Evolutionary conservation across 352 stramenopile species (phyloP).

Genomic region (Phytophthora kernoviae): DNA sequence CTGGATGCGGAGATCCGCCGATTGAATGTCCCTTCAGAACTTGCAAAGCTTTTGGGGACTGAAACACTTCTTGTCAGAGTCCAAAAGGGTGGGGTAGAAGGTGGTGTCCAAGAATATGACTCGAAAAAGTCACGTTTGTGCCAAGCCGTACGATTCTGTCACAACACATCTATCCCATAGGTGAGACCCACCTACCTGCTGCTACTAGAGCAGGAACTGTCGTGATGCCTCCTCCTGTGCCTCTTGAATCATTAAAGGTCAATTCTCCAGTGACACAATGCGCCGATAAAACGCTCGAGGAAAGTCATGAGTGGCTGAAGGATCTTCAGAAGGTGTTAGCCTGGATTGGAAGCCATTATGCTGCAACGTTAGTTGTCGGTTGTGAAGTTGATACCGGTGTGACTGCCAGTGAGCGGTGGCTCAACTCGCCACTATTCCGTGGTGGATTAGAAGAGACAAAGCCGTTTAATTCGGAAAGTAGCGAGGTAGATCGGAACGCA

Average conservation of each 20-base stretch:
- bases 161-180: conserved; percentile 58
- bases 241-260: conserved; percentile 12
- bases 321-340: conserved; percentile 70
- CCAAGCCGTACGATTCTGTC: conserved; percentile 59
- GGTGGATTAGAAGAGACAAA: conserved; percentile 50
- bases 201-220: conserved; percentile 4
- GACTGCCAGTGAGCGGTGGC: conserved; percentile 49
- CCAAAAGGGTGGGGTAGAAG: conserved; percentile 13
- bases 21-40: conserved; percentile 44
- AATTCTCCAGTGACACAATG: neutral
- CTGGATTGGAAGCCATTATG: conserved; percentile 71
- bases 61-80: conserved; percentile 49
- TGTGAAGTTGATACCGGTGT: conserved; percentile 15
- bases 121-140: conserved; percentile 37
- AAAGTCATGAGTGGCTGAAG: conserved; percentile 52
- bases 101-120: conserved; percentile 25
- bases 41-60: conserved; percentile 50
- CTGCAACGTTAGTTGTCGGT: conserved; percentile 56
- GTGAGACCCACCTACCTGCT: neutral
- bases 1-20: conserved; percentile 35
- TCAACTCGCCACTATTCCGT: conserved; percentile 56
- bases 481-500: conserved; percentile 45
- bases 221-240: conserved; percentile 9
- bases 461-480: conserved; percentile 3
- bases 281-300: conserved; percentile 27